Conservation (phyloP, 2,329 filamentous ascomycete species). For the Ilyonectria mors-panacis region DNA sequence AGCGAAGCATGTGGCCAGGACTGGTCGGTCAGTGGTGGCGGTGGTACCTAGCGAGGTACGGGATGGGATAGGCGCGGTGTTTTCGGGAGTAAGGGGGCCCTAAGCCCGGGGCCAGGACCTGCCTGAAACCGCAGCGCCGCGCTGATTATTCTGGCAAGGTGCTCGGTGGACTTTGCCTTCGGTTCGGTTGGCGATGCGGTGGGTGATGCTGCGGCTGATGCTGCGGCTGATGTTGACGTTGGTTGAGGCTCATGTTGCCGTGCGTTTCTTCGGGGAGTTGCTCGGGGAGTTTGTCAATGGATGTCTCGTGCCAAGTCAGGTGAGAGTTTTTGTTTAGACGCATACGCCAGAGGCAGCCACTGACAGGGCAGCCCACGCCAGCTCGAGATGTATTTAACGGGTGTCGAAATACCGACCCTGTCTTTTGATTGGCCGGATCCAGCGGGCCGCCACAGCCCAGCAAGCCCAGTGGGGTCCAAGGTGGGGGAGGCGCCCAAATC, state of each 20-base stretch:
- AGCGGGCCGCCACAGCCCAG: slow-evolving; percentile 12
- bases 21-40: slow-evolving; percentile 14
- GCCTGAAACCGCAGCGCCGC: neutral
- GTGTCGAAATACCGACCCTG: neutral
- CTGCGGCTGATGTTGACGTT: neutral
- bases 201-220: neutral
- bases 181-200: neutral
- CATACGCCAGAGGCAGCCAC: neutral
- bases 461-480: neutral
- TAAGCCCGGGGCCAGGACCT: slow-evolving; percentile 32
- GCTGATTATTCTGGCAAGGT: no score
- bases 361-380: neutral
- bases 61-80: slow-evolving; percentile 36
- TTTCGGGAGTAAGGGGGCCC: slow-evolving; percentile 30
- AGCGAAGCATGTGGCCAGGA: slow-evolving; percentile 25
- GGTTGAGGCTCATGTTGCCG: slow-evolving; percentile 12
- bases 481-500: slow-evolving; percentile 9
- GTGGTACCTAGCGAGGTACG: slow-evolving; percentile 7
- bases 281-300: slow-evolving; percentile 28
- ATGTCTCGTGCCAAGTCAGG: slow-evolving; percentile 28
- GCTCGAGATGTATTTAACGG: slow-evolving; percentile 6
- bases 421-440: slow-evolving; percentile 10
- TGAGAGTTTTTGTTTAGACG: slow-evolving; percentile 20
- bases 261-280: slow-evolving; percentile 26
- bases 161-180: neutral